phyloP scores from a whole-genome alignment of 2,329 filamentous ascomycete species.

The Hysterium pulicare region DNA sequence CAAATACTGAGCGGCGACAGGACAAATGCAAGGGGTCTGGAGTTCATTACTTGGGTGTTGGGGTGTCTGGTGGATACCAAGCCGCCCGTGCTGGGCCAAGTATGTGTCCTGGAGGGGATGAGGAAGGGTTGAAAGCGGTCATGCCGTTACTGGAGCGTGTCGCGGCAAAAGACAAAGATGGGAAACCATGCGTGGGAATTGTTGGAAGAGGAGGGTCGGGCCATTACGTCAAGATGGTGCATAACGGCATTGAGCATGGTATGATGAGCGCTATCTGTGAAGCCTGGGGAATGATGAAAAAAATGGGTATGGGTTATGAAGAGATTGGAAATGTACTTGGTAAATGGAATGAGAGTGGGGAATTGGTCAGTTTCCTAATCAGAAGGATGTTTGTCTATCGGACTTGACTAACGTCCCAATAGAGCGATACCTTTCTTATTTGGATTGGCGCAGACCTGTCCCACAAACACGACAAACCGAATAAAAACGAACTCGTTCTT shows the following conservation, averaged over 20 bases:
- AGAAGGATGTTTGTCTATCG: neutral
- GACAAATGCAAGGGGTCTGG: conserved; percentile 54
- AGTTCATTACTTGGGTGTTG: conserved; percentile 64
- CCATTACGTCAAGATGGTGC: conserved; percentile 74
- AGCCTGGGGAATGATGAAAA: conserved; percentile 61
- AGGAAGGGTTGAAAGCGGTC: conserved; percentile 54
- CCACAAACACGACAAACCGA: conserved; percentile 44
- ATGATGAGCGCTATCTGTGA: conserved; percentile 66
- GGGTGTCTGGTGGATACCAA: conserved; percentile 68
- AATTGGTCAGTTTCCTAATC: conserved; percentile 44
- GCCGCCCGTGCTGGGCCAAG: conserved; percentile 63
- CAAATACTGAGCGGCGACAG: conserved; percentile 62
- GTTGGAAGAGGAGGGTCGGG: conserved; percentile 63
- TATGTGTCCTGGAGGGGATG: conserved; percentile 63
- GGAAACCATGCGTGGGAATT: conserved; percentile 57
- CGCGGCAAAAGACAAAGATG: conserved; percentile 60
- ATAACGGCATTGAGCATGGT: conserved; percentile 71
- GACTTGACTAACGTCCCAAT: too few species aligned
- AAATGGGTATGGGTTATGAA: conserved; percentile 57
- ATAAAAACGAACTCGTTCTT: conserved; percentile 50
- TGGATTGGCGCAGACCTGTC: conserved; percentile 62
- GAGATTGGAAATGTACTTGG: conserved; percentile 59
- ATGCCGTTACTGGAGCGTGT: conserved; percentile 61
- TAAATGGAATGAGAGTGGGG: conserved; percentile 58
- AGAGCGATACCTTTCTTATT: conserved; percentile 59